Percentiles rank a stretch among this genome's conserved stretches.
phyloP scores from a whole-genome alignment of 2,329 filamentous ascomycete genomes.

The Paecilomyces niveus region DNA sequence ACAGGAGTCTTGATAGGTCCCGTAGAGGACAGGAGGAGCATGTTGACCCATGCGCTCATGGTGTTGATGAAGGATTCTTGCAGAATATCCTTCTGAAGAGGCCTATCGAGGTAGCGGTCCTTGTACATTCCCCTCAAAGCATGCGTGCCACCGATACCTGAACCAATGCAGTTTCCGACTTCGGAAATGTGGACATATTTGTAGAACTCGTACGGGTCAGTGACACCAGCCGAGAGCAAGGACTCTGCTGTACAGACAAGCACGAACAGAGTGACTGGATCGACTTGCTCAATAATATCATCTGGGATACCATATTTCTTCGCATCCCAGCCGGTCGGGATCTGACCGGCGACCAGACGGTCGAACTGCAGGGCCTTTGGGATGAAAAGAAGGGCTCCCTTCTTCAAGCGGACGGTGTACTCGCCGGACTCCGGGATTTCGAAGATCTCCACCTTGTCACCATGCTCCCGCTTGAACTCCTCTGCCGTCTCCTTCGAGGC shows the following conservation, averaged over 20 bases:
- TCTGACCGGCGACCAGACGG: slow-evolving; percentile 91
- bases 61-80: slow-evolving; percentile 99
- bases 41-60: slow-evolving; percentile 99
- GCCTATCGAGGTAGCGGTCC: slow-evolving; percentile 93
- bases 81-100: slow-evolving; percentile 95
- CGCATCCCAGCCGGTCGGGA: slow-evolving; percentile 94
- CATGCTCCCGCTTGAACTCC: slow-evolving; percentile 95
- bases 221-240: slow-evolving; percentile 87
- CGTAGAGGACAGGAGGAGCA: slow-evolving; percentile 93
- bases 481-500: slow-evolving; percentile 93
- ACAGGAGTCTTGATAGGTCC: slow-evolving; percentile 98
- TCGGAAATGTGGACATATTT: slow-evolving; percentile 98
- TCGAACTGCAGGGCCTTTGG: slow-evolving; percentile 97
- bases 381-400: slow-evolving; percentile 89
- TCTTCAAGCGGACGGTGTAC: slow-evolving; percentile 89
- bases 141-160: slow-evolving; percentile 90
- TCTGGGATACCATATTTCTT: slow-evolving; percentile 95
- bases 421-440: slow-evolving; percentile 91
- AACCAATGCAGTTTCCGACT: slow-evolving; percentile 96
- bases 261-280: slow-evolving; percentile 91
- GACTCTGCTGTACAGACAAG: slow-evolving; percentile 91
- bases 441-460: slow-evolving; percentile 95
- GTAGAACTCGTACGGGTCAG: slow-evolving; percentile 99
- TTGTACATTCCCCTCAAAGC: slow-evolving; percentile 97
- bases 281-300: slow-evolving; percentile 95